Evolutionary conservation across 2,329 filamentous ascomycete species (phyloP).

Genomic region (Grosmannia clavigera): DNA sequence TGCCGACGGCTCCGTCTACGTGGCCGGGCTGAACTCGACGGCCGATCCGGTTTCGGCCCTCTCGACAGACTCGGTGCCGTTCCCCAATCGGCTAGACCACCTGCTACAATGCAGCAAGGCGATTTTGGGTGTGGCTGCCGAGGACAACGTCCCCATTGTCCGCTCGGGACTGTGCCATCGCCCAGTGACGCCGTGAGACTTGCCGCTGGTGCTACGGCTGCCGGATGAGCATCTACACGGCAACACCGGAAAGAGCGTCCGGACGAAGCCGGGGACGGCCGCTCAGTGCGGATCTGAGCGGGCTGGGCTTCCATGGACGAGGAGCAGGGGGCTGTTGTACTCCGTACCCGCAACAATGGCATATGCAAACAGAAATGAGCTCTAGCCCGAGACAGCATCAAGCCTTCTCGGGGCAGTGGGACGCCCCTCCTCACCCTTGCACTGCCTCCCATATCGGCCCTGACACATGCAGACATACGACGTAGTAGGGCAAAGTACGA

Average conservation of each 20-base stretch:
- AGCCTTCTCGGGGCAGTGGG: neutral
- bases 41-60: slow-evolving; percentile 45
- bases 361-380: too few species aligned
- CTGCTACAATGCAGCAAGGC: slow-evolving; percentile 35
- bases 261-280: slow-evolving; percentile 26
- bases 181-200: slow-evolving; percentile 51
- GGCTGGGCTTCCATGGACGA: slow-evolving; percentile 22
- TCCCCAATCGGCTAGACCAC: slow-evolving; percentile 31
- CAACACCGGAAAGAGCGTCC: slow-evolving; percentile 14
- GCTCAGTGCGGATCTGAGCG: slow-evolving; percentile 46
- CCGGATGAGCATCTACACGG: slow-evolving; percentile 35
- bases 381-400: too few species aligned
- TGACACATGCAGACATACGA: neutral
- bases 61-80: slow-evolving; percentile 36
- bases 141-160: slow-evolving; percentile 46
- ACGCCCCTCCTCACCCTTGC: neutral
- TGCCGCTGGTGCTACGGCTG: slow-evolving; percentile 49
- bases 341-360: too few species aligned
- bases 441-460: neutral
- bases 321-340: neutral
- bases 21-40: slow-evolving; percentile 58
- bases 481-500: neutral
- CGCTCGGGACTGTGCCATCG: slow-evolving; percentile 59
- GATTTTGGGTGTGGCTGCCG: slow-evolving; percentile 29
- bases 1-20: slow-evolving; percentile 54